Conservation (phyloP, 441 rosid species). For the Theobroma grandiflorum region DNA sequence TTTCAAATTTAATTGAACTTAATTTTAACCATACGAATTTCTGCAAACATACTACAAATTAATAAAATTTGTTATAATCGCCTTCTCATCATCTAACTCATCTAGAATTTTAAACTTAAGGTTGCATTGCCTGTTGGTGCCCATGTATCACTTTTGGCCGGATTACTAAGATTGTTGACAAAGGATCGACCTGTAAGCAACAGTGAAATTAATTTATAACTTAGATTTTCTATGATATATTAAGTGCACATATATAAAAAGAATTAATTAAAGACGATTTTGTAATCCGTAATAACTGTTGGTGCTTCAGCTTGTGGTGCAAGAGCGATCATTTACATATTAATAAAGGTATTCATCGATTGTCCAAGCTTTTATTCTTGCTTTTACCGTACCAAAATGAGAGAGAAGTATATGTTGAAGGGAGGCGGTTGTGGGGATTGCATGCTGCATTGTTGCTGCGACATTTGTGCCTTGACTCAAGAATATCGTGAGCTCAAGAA, state of each 20-base stretch:
- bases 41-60: not conserved
- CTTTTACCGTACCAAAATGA: conserved; percentile 52
- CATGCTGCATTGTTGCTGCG: conserved; percentile 52
- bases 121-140: conserved; percentile 73
- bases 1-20: not conserved
- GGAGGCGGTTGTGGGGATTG: conserved; percentile 44
- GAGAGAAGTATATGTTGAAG: conserved; percentile 43
- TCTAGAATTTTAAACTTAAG: conserved; percentile 27
- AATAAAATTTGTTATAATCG: not conserved
- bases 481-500: conserved; percentile 57
- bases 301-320: conserved; percentile 39
- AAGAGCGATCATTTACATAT: conserved; percentile 43
- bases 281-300: not conserved
- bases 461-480: conserved; percentile 57
- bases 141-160: conserved; percentile 77
- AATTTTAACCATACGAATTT: no score
- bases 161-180: conserved; percentile 67
- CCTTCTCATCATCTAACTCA: not conserved
- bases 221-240: not conserved
- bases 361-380: conserved; percentile 52
- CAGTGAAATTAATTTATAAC: not conserved
- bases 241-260: not conserved
- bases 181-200: conserved; percentile 47
- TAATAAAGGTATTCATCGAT: conserved; percentile 29
- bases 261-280: not conserved